Percentiles rank a stretch among this genome's conserved stretches.
Conservation (phyloP, 495 filamentous ascomycete species). For the Thermothielavioides terrestris region DNA sequence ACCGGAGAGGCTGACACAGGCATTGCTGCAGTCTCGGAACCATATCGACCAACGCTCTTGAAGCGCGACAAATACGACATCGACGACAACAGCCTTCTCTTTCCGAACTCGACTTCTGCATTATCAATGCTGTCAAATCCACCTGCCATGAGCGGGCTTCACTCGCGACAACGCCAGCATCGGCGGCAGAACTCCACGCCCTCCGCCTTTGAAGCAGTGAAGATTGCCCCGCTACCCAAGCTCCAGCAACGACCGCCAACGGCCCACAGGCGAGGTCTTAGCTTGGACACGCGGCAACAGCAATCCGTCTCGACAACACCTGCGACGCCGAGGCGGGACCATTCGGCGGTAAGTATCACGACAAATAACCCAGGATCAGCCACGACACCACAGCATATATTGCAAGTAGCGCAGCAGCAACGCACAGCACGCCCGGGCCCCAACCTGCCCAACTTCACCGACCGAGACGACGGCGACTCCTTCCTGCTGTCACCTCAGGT, state of each 20-base stretch:
- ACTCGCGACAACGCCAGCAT: slow-evolving; percentile 65
- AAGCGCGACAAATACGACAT: slow-evolving; percentile 30
- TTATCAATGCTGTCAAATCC: slow-evolving; percentile 71
- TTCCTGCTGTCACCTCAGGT: slow-evolving; percentile 42
- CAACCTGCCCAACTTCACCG: slow-evolving; percentile 22
- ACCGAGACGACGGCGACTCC: slow-evolving; percentile 23
- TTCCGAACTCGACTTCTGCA: slow-evolving; percentile 55
- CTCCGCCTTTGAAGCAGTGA: slow-evolving; percentile 57
- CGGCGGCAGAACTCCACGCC: slow-evolving; percentile 86
- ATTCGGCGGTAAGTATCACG: slow-evolving; percentile 49
- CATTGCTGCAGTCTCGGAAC: slow-evolving; percentile 45
- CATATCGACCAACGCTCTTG: slow-evolving; percentile 34
- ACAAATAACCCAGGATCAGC: slow-evolving; percentile 52
- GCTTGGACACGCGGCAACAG: slow-evolving; percentile 61
- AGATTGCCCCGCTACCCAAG: slow-evolving; percentile 52
- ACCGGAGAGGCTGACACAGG: slow-evolving; percentile 17
- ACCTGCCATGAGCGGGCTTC: slow-evolving; percentile 46
- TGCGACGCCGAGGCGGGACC: slow-evolving; percentile 40
- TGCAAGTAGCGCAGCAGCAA: slow-evolving; percentile 72
- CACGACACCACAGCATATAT: slow-evolving; percentile 47
- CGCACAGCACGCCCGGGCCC: slow-evolving; percentile 54
- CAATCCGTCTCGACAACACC: slow-evolving; percentile 32
- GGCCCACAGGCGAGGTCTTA: slow-evolving; percentile 69
- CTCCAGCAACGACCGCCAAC: slow-evolving; percentile 38
- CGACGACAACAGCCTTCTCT: slow-evolving; percentile 33